These are phyloP conservation scores for Lactarius tabidus DNA, from an alignment of 768 basidiomycete species.

Conservation along the genomic window DNA sequence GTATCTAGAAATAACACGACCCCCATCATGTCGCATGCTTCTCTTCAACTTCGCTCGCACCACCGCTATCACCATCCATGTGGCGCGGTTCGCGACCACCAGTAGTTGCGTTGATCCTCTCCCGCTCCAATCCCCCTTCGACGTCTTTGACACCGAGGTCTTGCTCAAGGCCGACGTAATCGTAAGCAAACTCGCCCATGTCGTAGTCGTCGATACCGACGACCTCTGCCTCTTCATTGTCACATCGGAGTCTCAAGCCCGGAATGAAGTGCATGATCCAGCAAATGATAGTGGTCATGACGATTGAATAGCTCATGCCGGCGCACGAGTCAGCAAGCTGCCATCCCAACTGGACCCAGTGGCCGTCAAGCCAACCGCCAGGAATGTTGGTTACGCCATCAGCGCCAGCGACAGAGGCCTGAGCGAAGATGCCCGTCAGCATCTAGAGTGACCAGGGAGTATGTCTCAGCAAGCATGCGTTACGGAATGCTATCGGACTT, in stretches of 20 bases:
- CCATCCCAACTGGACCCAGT: constrained; percentile 42
- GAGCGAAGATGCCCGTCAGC: constrained; percentile 28
- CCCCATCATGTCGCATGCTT: background rate
- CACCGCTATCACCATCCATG: constrained; percentile 7
- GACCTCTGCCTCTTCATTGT: constrained; percentile 28
- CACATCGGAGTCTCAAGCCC: constrained; percentile 38
- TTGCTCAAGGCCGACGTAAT: constrained; percentile 68
- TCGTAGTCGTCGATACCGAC: constrained; percentile 73
- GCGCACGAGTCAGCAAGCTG: constrained; percentile 39
- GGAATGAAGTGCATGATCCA: constrained; percentile 46
- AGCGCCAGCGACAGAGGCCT: constrained; percentile 41
- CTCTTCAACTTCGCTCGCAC: constrained; percentile 1
- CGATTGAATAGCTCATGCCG: constrained; percentile 35
- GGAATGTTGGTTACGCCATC: constrained; percentile 43
- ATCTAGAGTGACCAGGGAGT: constrained; percentile 32
- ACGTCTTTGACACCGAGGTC: constrained; percentile 23
- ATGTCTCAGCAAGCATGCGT: background rate
- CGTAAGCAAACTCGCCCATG: constrained; percentile 88
- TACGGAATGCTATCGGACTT: constrained; percentile 7
- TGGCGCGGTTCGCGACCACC: constrained; percentile 25
- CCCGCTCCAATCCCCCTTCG: constrained; percentile 24
- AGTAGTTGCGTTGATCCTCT: constrained; percentile 20
- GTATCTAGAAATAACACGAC: background rate
- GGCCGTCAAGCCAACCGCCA: constrained; percentile 45
- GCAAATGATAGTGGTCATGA: constrained; percentile 37